Conservation (phyloP, 768 basidiomycete genomes). For the Tulasnella sp. region DNA sequence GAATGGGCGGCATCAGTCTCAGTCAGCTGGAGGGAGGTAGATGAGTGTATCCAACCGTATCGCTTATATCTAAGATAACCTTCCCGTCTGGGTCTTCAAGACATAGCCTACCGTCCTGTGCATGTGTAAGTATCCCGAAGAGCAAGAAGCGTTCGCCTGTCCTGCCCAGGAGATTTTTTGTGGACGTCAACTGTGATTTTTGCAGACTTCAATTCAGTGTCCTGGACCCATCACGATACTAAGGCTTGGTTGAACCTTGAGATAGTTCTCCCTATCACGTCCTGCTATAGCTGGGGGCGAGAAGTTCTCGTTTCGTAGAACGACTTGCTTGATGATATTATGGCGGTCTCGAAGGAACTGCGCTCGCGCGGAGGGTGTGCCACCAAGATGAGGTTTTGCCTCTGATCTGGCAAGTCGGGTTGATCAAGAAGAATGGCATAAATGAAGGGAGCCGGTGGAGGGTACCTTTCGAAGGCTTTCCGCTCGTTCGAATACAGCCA, state of each 20-base stretch:
- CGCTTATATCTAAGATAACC: constrained; percentile 80
- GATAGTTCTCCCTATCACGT: constrained; percentile 71
- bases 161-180: constrained; percentile 88
- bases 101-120: constrained; percentile 82
- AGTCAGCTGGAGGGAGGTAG: not conserved
- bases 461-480: constrained; percentile 78
- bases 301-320: constrained; percentile 94
- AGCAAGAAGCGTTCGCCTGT: constrained; percentile 83
- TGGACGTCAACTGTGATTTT: constrained; percentile 68
- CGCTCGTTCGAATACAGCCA: constrained; percentile 85
- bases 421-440: not conserved
- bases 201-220: not conserved
- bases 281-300: constrained; percentile 90
- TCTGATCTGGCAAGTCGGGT: constrained; percentile 25
- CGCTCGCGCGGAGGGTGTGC: constrained; percentile 72
- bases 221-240: not conserved
- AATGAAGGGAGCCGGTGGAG: not conserved
- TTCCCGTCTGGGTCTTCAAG: constrained; percentile 89
- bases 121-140: constrained; percentile 82
- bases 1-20: constrained; percentile 21
- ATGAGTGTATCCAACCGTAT: constrained; percentile 45
- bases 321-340: constrained; percentile 84
- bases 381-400: constrained; percentile 55
- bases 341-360: constrained; percentile 72
- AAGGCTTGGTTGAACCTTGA: constrained; percentile 51